Evolutionary conservation across 768 basidiomycete species (phyloP).

Genomic region (Multifurca ochricompacta): DNA sequence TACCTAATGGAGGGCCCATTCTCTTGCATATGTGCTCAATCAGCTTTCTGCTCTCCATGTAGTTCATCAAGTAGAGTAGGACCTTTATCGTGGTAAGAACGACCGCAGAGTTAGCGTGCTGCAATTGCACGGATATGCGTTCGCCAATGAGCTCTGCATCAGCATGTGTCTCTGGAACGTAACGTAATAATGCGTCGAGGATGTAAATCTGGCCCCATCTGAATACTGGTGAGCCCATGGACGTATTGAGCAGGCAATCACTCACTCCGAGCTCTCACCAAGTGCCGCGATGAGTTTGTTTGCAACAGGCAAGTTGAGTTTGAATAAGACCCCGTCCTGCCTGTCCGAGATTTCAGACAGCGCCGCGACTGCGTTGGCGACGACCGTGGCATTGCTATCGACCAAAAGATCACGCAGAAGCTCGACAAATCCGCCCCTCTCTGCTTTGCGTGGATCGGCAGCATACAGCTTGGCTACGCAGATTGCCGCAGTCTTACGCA

Average conservation of each 20-base stretch:
- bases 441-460: slow-evolving; percentile 79
- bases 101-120: slow-evolving; percentile 99
- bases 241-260: slow-evolving; percentile 20
- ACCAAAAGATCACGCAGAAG: slow-evolving; percentile 86
- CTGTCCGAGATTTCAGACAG: slow-evolving; percentile 95
- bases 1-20: slow-evolving; percentile 96
- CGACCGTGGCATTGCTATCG: slow-evolving; percentile 92
- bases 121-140: slow-evolving; percentile 84
- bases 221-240: slow-evolving; percentile 17
- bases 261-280: slow-evolving; percentile 95
- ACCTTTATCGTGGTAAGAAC: slow-evolving; percentile 97
- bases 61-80: slow-evolving; percentile 95
- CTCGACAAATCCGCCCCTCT: slow-evolving; percentile 86
- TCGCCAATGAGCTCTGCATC: slow-evolving; percentile 97
- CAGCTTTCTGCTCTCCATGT: slow-evolving; percentile 84
- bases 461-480: slow-evolving; percentile 94
- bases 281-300: slow-evolving; percentile 87
- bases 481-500: slow-evolving; percentile 96
- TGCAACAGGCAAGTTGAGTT: slow-evolving; percentile 78
- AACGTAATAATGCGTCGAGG: slow-evolving; percentile 86
- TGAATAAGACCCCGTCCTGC: slow-evolving; percentile 89
- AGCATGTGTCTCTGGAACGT: slow-evolving; percentile 77
- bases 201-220: slow-evolving; percentile 99
- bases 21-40: slow-evolving; percentile 92
- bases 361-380: slow-evolving; percentile 94